A percentile compares a stretch with the other conserved stretches of the same genome.
Conservation (phyloP, 805 yeast species). For the Wickerhamiella vanderwaltii region DNA sequence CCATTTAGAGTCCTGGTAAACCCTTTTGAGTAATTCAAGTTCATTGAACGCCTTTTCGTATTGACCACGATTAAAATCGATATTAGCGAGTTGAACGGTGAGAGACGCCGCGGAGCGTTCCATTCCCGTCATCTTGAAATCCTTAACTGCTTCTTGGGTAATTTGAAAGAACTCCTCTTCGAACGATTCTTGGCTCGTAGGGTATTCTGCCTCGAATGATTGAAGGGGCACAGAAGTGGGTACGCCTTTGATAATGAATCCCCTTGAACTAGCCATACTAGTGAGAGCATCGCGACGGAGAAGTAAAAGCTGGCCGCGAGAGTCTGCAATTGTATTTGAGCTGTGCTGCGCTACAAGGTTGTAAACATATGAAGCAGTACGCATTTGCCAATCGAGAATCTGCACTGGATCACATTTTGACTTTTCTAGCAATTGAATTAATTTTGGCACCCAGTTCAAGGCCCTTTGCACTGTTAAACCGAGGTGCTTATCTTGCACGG, state of each 20-base stretch:
- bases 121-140: conserved; percentile 41
- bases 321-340: conserved; percentile 24
- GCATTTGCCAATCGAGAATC: conserved; percentile 11
- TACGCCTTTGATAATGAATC: conserved; percentile 25
- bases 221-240: conserved; percentile 22
- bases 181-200: conserved; percentile 28
- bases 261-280: conserved; percentile 21
- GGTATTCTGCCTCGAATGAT: conserved; percentile 12
- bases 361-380: conserved; percentile 9
- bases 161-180: conserved; percentile 35
- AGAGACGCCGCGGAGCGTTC: conserved; percentile 59
- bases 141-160: conserved; percentile 45
- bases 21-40: conserved; percentile 54
- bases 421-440: conserved; percentile 2
- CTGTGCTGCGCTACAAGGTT: background rate
- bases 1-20: conserved; percentile 66
- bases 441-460: conserved; percentile 6
- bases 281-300: conserved; percentile 31
- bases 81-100: conserved; percentile 64
- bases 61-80: conserved; percentile 46
- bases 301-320: conserved; percentile 32
- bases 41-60: conserved; percentile 51
- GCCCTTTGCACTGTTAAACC: conserved; percentile 13
- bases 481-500: conserved; percentile 25
- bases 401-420: background rate